Percentiles rank a stretch among this genome's conserved stretches.
Evolutionary conservation across 2,329 filamentous ascomycete species (phyloP).

Genomic region (Cladosporium sp.): DNA sequence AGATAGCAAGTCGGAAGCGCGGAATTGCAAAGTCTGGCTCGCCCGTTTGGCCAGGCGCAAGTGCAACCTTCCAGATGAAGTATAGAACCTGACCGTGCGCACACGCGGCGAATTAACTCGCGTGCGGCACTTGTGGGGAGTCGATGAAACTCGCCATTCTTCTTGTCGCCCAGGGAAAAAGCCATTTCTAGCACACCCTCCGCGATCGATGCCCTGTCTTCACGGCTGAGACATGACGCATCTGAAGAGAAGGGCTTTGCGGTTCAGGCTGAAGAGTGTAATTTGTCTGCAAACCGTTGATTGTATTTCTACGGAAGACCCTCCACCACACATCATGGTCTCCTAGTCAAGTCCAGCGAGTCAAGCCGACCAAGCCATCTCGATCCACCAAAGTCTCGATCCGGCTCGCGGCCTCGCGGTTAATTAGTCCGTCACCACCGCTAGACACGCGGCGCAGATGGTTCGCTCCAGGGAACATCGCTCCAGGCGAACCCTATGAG

Average conservation of each 20-base stretch:
- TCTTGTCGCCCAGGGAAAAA: neutral
- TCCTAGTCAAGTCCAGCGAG: neutral
- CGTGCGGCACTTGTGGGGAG: neutral
- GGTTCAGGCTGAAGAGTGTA: too few species aligned
- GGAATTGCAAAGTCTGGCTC: too few species aligned
- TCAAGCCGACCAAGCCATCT: neutral
- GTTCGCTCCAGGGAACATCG: neutral
- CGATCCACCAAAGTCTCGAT: constrained; percentile 8
- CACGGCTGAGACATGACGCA: neutral
- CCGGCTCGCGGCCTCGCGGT: neutral
- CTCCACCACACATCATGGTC: neutral
- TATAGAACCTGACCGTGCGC: constrained; percentile 1
- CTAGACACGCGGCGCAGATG: neutral
- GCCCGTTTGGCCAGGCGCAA: too few species aligned
- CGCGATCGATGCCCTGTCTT: neutral
- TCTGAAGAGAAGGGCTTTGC: neutral
- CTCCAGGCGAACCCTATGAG: neutral
- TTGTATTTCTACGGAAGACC: too few species aligned
- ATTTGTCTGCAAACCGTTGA: too few species aligned
- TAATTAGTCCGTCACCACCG: constrained; percentile 10
- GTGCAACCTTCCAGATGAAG: constrained; percentile 11
- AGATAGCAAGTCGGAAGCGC: too few species aligned
- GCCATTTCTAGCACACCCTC: too few species aligned
- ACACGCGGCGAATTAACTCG: neutral
- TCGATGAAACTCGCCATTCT: neutral